These are phyloP conservation scores for Sarocladiaceae sp. DNA, from an alignment of 2,329 filamentous ascomycete species.

Conservation along the genomic window DNA sequence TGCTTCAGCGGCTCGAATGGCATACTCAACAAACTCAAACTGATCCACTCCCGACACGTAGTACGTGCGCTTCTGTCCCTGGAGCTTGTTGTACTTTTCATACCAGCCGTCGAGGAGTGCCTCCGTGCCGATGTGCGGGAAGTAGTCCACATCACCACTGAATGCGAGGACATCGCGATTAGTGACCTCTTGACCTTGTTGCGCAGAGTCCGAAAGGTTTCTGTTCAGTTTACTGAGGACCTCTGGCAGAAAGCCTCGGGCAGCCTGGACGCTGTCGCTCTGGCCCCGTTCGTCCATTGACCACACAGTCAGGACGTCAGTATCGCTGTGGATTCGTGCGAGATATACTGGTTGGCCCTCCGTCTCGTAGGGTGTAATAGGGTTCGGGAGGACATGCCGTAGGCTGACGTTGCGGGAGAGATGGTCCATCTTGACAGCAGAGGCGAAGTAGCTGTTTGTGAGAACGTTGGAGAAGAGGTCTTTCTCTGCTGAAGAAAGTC, in stretches of 20 bases:
- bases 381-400: background rate
- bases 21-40: conserved; percentile 3
- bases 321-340: background rate
- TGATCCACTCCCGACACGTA: background rate
- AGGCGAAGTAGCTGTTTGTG: background rate
- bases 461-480: background rate
- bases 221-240: background rate
- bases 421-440: background rate
- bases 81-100: background rate
- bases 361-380: background rate
- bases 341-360: background rate
- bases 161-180: background rate
- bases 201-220: background rate
- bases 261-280: background rate
- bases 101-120: conserved; percentile 1
- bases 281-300: background rate
- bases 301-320: background rate
- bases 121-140: background rate
- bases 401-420: conserved; percentile 3
- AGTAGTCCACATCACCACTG: background rate
- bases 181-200: background rate
- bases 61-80: background rate
- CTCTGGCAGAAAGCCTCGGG: background rate
- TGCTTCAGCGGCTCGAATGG: background rate
- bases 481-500: background rate